Base-by-base conservation (phyloP, 495 filamentous ascomycete genomes). In the Delitschia confertaspora region DNA sequence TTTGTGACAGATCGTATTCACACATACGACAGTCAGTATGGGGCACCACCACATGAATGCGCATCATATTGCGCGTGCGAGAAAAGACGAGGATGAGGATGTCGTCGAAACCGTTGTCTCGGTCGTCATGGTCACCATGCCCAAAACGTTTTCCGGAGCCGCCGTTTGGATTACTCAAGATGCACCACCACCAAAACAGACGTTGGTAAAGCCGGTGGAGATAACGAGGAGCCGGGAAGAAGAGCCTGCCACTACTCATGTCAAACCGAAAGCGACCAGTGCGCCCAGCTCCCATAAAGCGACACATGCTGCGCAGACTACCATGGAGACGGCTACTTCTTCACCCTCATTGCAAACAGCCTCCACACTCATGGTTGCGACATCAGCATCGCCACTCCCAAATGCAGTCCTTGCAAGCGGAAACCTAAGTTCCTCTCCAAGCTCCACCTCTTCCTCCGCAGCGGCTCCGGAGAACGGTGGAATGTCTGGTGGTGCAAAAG, bases 401-500 rank as follows among this genome's bases (percentile, higher is more conserved):
- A 24, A 9, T 5, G 3, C 43, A 16, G 27, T 16, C 10, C 34
- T 31, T 21, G 25, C 29, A 23, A 37, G 22, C 10, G 17, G 38
- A 9, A 25, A 24, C 21, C 11, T 35, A 24, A 18, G 37, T 9
- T 46, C 53, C 4, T 36, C 62, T 2, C 40, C 61, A 8, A 49
- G 57, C 0, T 38, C 63, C 9, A 51, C 58, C 6, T 27, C 60
- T 19, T 59, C 65, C n/a, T 55, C 60, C 26, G 34, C 56, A 25
- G 38, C 47, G 43, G 47, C 59, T 11, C 21, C 53, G 21, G 46
- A 52, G 16, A 53, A 57, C 11, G 55, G 55, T 37, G 79, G 77
- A 17, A 66, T 80, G 53, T 75, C 74, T 29, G 65, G 66, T 22
- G 83, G 78, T 27, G 81, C 79, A 27, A 89, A 84, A 56, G 88